Evolutionary conservation across 2,329 filamentous ascomycete genomes (phyloP).

Genomic region (Aureobasidium uvarum): DNA sequence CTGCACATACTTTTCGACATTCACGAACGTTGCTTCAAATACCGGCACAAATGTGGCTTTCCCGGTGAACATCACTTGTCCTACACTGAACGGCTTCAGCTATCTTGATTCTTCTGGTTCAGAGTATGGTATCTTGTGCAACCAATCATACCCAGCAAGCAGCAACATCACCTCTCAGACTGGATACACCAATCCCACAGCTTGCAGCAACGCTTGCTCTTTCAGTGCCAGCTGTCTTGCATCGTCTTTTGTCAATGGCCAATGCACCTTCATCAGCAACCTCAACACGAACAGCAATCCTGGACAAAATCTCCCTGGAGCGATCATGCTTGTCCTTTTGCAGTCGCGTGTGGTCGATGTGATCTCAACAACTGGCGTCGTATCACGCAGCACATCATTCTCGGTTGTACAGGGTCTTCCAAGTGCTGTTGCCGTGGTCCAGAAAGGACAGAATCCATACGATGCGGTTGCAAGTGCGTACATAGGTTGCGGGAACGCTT

Average conservation of each 20-base stretch:
- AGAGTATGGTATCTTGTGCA: slow-evolving; percentile 13
- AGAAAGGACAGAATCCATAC: not conserved
- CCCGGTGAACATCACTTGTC: not conserved
- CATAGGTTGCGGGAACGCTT: not conserved
- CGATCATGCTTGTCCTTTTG: not conserved
- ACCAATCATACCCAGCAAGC: not conserved
- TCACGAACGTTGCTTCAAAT: not conserved
- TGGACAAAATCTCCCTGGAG: slow-evolving; percentile 3
- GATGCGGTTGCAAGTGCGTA: not conserved
- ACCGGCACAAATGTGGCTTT: not conserved
- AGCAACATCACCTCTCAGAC: not conserved
- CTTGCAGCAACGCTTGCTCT: slow-evolving; percentile 3
- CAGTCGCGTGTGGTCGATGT: not conserved
- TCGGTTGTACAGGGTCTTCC: not conserved
- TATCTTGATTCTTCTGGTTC: not conserved
- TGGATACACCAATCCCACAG: not conserved
- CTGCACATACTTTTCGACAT: not conserved
- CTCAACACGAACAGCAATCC: not conserved
- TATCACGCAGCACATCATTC: not conserved
- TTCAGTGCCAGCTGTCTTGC: not conserved
- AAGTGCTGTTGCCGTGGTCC: not conserved
- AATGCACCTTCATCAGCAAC: slow-evolving; percentile 7
- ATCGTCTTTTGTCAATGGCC: not conserved
- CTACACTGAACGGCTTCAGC: not conserved
- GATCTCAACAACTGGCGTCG: not conserved